phyloP scores from a whole-genome alignment of 2,329 filamentous ascomycete species.

The Onygenales sp. region DNA sequence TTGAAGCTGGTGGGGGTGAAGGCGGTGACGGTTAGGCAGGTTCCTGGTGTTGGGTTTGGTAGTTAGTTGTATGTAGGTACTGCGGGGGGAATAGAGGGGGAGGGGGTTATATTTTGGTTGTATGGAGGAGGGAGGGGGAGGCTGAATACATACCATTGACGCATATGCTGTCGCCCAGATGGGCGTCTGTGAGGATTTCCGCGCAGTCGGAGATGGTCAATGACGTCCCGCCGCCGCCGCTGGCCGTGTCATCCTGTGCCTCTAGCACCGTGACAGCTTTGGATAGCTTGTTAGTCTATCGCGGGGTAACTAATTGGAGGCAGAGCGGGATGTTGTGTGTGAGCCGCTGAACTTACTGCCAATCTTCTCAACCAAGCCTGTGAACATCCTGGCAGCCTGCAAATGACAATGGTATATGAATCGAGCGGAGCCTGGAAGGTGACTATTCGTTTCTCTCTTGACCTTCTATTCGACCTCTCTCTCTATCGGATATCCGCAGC shows the following conservation, averaged over 20 bases:
- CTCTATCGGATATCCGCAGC: no score
- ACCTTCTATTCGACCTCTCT: neutral
- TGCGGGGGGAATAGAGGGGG: neutral
- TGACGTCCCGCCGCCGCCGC: slow-evolving; percentile 71
- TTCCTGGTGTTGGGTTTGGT: slow-evolving; percentile 36
- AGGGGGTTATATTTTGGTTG: neutral
- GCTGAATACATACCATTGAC: slow-evolving; percentile 60
- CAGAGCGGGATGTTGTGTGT: neutral
- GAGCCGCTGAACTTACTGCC: slow-evolving; percentile 57
- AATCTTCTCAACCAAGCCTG: slow-evolving; percentile 84
- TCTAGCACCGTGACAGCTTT: slow-evolving; percentile 70
- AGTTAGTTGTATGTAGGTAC: neutral
- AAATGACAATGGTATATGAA: neutral
- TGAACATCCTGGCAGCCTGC: slow-evolving; percentile 62
- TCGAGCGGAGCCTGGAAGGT: neutral
- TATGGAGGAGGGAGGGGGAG: neutral
- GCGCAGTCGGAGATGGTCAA: slow-evolving; percentile 72
- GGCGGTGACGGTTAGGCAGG: slow-evolving; percentile 84
- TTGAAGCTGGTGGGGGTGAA: slow-evolving; percentile 62
- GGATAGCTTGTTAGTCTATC: slow-evolving; percentile 5
- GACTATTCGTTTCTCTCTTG: neutral
- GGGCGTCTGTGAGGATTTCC: slow-evolving; percentile 70
- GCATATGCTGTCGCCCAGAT: slow-evolving; percentile 86
- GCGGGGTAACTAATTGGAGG: slow-evolving; percentile 4
- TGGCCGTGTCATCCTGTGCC: slow-evolving; percentile 62